A percentile compares a stretch with the other conserved stretches of the same genome.
These are phyloP conservation scores for Halophytophthora batemanensis DNA, from an alignment of 352 stramenopile genomes.

Conservation along the genomic window DNA sequence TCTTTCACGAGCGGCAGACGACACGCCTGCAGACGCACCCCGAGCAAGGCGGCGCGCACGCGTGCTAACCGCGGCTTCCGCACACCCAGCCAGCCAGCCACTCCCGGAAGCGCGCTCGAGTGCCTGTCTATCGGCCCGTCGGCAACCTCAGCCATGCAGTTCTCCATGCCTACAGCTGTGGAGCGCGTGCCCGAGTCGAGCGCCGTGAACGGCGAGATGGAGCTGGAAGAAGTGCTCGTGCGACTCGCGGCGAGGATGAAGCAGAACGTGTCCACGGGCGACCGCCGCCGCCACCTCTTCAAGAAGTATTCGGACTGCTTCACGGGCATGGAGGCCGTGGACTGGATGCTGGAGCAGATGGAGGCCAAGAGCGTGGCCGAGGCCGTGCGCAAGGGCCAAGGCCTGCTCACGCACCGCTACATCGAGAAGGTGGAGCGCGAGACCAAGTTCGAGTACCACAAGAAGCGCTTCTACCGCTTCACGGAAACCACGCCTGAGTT, in stretches of 20 bases:
- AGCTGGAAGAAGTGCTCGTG: slow-evolving; percentile 68
- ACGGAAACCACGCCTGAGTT: slow-evolving; percentile 76
- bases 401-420: slow-evolving; percentile 57
- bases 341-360: slow-evolving; percentile 88
- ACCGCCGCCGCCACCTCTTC: slow-evolving; percentile 70
- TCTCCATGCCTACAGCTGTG: slow-evolving; percentile 42
- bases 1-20: too few species aligned
- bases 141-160: slow-evolving; percentile 21
- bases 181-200: slow-evolving; percentile 51
- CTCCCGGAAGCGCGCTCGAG: too few species aligned
- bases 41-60: too few species aligned
- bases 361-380: slow-evolving; percentile 78
- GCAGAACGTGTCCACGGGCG: slow-evolving; percentile 70
- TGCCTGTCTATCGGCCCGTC: neutral
- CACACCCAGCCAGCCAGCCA: too few species aligned
- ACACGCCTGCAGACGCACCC: too few species aligned
- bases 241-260: slow-evolving; percentile 76
- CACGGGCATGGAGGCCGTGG: slow-evolving; percentile 79
- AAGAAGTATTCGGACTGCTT: slow-evolving; percentile 84
- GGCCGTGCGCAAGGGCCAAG: slow-evolving; percentile 78
- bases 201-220: slow-evolving; percentile 31
- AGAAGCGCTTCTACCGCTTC: slow-evolving; percentile 80
- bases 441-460: slow-evolving; percentile 82
- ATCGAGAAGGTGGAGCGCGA: slow-evolving; percentile 84
- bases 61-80: too few species aligned